Base-by-base conservation (phyloP, 495 filamentous ascomycete species). In the Thermothielavioides terrestris region DNA sequence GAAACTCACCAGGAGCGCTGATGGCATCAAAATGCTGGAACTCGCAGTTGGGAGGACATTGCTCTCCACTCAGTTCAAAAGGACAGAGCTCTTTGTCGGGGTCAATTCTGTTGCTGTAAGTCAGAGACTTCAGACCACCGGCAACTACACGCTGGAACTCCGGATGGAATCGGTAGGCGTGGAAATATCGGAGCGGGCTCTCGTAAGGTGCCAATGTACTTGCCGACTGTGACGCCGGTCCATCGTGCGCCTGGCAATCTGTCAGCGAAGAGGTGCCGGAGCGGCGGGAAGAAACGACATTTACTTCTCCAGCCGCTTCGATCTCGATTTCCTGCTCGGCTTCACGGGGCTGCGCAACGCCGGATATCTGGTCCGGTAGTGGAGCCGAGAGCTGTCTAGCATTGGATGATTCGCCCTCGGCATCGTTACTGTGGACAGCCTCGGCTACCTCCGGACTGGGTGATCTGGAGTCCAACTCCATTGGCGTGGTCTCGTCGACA, bases 91-190 rank as follows among this genome's bases (percentile, higher is more conserved):
- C 77, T 52, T 75, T 82, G 54, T 78, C 73, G 6, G 84, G 69
- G 60, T 96, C 77, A 63, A 97, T 91, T 47, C 79, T 80, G 66
- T 91, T 82, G 64, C 88, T 96, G 71, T 90, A 97, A 37, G 88
- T 96, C 76, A 94, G 72, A 54, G 94, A 97, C 65, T 82, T 83
- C 63, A 88, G 82, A 43, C 89, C 90, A 57, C 79, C 81, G 45
- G 82, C 61, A 52, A 92, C 82, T 35, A 80, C 68, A 25, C 85
- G 59, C 45, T 74, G 67, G 68, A 79, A 96, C 27, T 78, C 72
- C 21, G 86, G 85, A 65, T 96, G 88, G 58, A 86, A 94, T 49
- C 92, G 88, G 69, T 86, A 97, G 37, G 86, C 83, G 62, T 81
- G 85, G 67, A 98, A 96, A 47, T 75, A 74, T 53, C 77, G 81